A percentile compares a stretch with the other conserved stretches of the same genome.
These are phyloP conservation scores for Annulohypoxylon moriforme DNA, from an alignment of 495 filamentous ascomycete species.

Conservation along the genomic window DNA sequence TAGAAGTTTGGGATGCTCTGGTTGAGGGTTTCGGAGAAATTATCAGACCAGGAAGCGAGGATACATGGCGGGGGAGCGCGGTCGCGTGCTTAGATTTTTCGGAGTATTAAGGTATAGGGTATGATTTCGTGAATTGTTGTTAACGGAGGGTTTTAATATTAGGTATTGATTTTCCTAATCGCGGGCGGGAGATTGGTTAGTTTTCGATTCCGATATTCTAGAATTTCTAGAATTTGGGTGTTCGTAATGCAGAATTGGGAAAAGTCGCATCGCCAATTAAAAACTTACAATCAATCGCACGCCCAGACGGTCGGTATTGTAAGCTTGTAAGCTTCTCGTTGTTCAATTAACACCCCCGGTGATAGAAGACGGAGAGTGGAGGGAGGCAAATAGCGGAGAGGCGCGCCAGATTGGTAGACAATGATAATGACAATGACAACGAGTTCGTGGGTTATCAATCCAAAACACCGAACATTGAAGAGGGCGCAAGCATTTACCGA, in stretches of 20 bases:
- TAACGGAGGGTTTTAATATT: constrained; percentile 19
- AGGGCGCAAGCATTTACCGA: constrained; percentile 24
- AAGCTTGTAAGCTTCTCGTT: constrained; percentile 1
- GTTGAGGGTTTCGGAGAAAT: constrained; percentile 9
- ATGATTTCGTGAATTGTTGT: constrained; percentile 22
- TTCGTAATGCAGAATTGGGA: constrained; percentile 5
- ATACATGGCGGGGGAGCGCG: constrained; percentile 33
- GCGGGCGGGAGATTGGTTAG: constrained; percentile 1
- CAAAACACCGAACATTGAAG: constrained; percentile 6
- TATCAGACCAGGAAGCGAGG: constrained; percentile 27
- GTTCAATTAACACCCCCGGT: constrained; percentile 19
- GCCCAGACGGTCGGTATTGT: not conserved
- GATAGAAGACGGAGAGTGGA: constrained; percentile 1
- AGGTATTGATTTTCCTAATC: constrained; percentile 5
- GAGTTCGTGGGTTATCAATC: constrained; percentile 16
- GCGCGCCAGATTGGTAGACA: not conserved
- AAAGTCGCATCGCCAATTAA: constrained; percentile 20
- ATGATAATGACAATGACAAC: not conserved
- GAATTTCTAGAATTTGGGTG: not conserved
- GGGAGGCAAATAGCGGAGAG: constrained; percentile 2
- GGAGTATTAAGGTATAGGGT: not conserved
- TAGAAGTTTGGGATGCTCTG: not conserved
- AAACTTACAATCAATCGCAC: constrained; percentile 31
- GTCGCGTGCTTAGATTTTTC: constrained; percentile 29
- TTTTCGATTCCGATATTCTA: not conserved